Percentiles rank a stretch among this genome's conserved stretches.
These are phyloP conservation scores for Metschnikowia borealis DNA, from an alignment of 805 yeast species.

Conservation along the genomic window DNA sequence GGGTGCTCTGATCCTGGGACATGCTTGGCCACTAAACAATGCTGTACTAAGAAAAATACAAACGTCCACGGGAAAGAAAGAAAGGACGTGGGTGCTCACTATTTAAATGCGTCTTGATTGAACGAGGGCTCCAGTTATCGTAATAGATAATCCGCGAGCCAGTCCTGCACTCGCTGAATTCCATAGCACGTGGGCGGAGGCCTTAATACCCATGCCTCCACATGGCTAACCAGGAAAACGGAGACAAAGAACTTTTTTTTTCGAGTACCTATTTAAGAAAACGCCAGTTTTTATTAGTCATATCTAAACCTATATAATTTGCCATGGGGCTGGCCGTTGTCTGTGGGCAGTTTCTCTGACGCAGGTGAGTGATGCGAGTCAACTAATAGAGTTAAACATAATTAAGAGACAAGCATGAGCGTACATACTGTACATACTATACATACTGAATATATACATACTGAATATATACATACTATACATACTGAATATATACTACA, in stretches of 20 bases:
- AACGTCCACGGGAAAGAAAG: background rate
- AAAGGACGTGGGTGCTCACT: background rate
- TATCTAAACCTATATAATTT: too few relatives aligned
- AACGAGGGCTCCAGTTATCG: background rate
- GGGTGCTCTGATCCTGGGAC: background rate
- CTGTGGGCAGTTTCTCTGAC: background rate
- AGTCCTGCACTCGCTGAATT: background rate
- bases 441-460: too few relatives aligned
- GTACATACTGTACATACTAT: too few relatives aligned
- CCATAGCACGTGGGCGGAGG: constrained; percentile 1
- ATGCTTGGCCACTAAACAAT: background rate
- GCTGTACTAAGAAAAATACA: background rate
- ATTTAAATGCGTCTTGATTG: background rate
- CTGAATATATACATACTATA: too few relatives aligned
- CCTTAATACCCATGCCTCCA: background rate
- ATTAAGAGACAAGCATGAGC: too few relatives aligned
- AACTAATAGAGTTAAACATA: background rate
- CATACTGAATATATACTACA: too few relatives aligned
- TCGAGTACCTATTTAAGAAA: too few relatives aligned
- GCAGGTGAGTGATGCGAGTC: background rate
- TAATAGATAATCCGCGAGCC: background rate
- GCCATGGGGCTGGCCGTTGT: too few relatives aligned
- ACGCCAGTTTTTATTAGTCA: too few relatives aligned
- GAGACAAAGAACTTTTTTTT: too few relatives aligned
- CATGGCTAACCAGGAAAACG: too few relatives aligned